Percentiles rank a stretch among this genome's conserved stretches.
Conservation (phyloP, 2,329 filamentous ascomycete genomes). For the Cercospora sp. region DNA sequence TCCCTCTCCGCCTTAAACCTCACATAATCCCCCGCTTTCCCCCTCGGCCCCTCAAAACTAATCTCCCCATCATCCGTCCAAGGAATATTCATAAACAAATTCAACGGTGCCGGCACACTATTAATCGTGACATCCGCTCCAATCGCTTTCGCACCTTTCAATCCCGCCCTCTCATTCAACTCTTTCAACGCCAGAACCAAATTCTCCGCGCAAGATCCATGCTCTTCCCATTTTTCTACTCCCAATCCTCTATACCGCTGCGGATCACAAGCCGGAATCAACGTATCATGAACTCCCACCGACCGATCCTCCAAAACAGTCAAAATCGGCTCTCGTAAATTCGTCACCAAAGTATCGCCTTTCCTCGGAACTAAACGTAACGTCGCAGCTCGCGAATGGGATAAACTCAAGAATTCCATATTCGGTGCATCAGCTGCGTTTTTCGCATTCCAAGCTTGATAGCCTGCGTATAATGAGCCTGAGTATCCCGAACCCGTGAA, state of each 20-base stretch:
- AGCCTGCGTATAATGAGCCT: constrained; percentile 51
- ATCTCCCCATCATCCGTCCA: constrained; percentile 45
- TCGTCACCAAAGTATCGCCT: constrained; percentile 47
- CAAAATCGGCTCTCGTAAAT: constrained; percentile 49
- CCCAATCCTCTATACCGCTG: constrained; percentile 45
- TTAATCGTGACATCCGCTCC: constrained; percentile 52
- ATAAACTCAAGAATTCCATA: constrained; percentile 51
- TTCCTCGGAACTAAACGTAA: constrained; percentile 45
- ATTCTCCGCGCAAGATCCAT: constrained; percentile 52
- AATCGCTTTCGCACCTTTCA: constrained; percentile 49
- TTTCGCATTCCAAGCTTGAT: constrained; percentile 47
- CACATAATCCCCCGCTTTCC: constrained; percentile 47
- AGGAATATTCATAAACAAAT: constrained; percentile 52
- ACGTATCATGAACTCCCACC: constrained; percentile 48
- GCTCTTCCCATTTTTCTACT: constrained; percentile 47
- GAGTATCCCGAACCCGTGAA: constrained; percentile 50
- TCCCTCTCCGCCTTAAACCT: constrained; percentile 47
- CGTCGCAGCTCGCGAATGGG: constrained; percentile 46
- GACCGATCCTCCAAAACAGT: constrained; percentile 49
- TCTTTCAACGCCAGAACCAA: constrained; percentile 51
- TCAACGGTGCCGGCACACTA: constrained; percentile 48
- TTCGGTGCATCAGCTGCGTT: constrained; percentile 38
- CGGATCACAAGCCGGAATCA: constrained; percentile 52
- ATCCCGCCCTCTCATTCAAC: constrained; percentile 48
- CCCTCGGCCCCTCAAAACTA: constrained; percentile 44